Evolutionary conservation across 2,329 filamentous ascomycete genomes (phyloP).

Genomic region (Botrytis aclada): DNA sequence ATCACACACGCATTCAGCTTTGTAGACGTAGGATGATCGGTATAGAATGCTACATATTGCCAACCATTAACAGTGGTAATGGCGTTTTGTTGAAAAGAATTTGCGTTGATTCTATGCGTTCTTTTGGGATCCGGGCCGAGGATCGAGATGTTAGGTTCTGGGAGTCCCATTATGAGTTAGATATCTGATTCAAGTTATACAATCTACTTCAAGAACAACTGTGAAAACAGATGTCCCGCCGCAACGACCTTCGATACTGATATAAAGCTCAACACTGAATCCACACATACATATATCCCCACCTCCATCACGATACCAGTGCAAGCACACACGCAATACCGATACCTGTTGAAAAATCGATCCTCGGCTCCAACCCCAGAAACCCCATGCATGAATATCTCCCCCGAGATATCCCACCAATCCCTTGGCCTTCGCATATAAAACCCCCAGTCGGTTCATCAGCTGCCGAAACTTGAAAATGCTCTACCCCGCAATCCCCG

Average conservation of each 20-base stretch:
- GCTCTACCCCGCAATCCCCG: constrained; percentile 1
- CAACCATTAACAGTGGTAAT: constrained; percentile 28
- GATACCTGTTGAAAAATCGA: background rate
- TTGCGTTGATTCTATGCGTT: constrained; percentile 30
- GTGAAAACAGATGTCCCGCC: background rate
- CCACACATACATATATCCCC: background rate
- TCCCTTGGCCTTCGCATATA: background rate
- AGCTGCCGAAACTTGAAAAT: background rate
- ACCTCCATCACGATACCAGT: background rate
- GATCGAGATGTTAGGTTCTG: constrained; percentile 22
- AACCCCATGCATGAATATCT: background rate
- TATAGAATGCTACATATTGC: constrained; percentile 32
- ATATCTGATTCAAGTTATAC: background rate
- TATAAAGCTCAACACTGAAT: background rate
- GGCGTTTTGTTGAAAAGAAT: constrained; percentile 32
- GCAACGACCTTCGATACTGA: background rate
- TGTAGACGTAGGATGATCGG: constrained; percentile 10
- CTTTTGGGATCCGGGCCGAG: constrained; percentile 27
- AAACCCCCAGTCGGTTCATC: background rate
- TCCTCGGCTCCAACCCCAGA: background rate
- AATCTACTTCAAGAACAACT: background rate
- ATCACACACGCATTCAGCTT: constrained; percentile 22
- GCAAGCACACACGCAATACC: background rate
- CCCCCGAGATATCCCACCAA: constrained; percentile 5
- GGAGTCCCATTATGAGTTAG: constrained; percentile 14